Evolutionary conservation across 2,329 filamentous ascomycete species (phyloP), one percentile per base, ranked within the genome.

Genomic region (Fulvia fulva): DNA sequence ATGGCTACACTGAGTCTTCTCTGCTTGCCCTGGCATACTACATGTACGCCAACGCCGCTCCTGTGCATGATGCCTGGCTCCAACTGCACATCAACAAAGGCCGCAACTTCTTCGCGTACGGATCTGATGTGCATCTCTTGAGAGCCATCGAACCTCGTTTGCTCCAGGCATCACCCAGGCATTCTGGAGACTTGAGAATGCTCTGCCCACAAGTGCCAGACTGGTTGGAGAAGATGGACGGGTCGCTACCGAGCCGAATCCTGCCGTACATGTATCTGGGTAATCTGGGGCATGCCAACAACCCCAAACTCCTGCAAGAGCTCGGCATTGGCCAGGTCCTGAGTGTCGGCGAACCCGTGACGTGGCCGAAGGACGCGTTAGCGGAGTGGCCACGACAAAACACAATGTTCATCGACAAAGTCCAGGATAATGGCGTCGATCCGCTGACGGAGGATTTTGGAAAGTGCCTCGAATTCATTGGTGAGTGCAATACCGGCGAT

Each of bases 401-500:
- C 64, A 77, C 96, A 19, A 85, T 94, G 70, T 83, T 87, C 66
- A 83, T 99, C 32, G 87, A 93, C 69, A 84, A 88, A 14, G 90
- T 99, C 5, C 94, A 97, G 71, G 94, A 99, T 70, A 99, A 99
- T 70, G 94, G 94, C 4, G 94, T 97, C 61, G 94, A 99, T 74
- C 88, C 92, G 4, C 77, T 99, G 67, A 95, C 87, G 30, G 84
- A 88, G 32, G 89, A 97, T 65, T 96, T 97, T 74, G 83, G 86
- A 66, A 82, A 87, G 41, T 97, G 93, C 70, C 80, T 99, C 47
- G 85, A 89, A 26, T 99, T 97, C 68, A 96, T 99, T 72, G 88
- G 93, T 97, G 78, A 74, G 89, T 79, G 2, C 14, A 28, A 12
- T 44, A 47, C 11, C 32, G 5, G 8, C 32, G 55, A 22, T 25